Evolutionary conservation across 768 basidiomycete genomes (phyloP), one percentile per base, ranked within the genome.

Genomic region (Leccinum subgranulosum): DNA sequence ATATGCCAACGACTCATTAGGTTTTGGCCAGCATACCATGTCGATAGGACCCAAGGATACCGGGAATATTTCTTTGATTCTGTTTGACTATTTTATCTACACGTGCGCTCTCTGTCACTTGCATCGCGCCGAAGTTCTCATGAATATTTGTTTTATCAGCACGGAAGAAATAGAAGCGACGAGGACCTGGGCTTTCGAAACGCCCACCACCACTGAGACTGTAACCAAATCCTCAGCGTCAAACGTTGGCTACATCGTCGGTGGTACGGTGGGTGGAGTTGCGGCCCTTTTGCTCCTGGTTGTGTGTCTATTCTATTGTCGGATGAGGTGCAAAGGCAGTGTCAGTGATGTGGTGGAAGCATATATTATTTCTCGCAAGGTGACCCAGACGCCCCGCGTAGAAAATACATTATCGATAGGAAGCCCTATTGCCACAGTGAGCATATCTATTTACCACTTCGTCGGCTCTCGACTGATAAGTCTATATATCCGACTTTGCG

Each of bases 51-150:
- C 64, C 0, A 19, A 41, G 31, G 19, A 54, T 27, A 17, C 54
- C 1, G 46, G 25, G 14, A 49, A 23, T 10, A 11, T 0, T 21
- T 47, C 59, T 23, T 46, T 64, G 41, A 60, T 64, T 7, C n/a
- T 62, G 6, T 64, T 64, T 6, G 64, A 65, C 28, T 65, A 65
- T 46, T n/a, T 65, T 17, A 49, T 66, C 34, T 66, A 66, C 31
- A 66, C 60, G 61, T 64, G n/a, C 2, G 62, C 55, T 27, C 31
- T 33, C 14, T 19, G 14, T 52, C 14, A 27, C 17, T 15, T 29
- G 15, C 36, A 39, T 17, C 6, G 25, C 25, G 25, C 25, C 9
- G 15, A 11, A 9, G 15, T 58, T 39, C 60, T 63, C 28, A 62
- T 27, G n/a, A 3, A 0, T 29, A 3, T 0, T 31, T 31, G 11